Evolutionary conservation across 2,329 filamentous ascomycete genomes (phyloP), one percentile per base, ranked within the genome.

Genomic region (Gnomoniopsis smithogilvyi): DNA sequence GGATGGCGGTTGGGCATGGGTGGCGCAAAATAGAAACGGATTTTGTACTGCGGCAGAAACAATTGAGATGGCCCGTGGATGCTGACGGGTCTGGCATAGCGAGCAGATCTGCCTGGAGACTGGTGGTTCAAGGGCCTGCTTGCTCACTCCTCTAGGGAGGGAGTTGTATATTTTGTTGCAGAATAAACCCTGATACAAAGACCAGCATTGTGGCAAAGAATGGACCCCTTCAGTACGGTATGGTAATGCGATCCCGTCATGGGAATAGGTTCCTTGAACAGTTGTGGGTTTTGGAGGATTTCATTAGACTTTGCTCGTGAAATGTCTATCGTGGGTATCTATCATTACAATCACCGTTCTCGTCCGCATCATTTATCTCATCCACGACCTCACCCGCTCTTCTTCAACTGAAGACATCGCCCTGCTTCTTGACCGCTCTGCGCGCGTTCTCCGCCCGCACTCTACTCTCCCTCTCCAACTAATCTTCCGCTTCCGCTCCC

Each of bases 401-500:
- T 30, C 14, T 19, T 63, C 70, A 86, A 63, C 83, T 87, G 64
- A 91, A 91, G 61, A 89, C 86, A 71, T 91, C 88, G 0, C 83
- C 82, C 63, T 85, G 19, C 22, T 47, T 11, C 45, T 21, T 11
- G 1, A 85, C 70, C 15, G 80, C 73, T 57, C 75, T 74, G 51
- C 82, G 75, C 36, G 75, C 78, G 53, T 72, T 72, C 58, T 78
- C 76, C 45, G 68, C 66, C 63, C 69, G 72, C 49, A 72, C 70
- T 3, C 64, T 69, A 6, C 66, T 69, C 67, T 86, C 81, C 19
- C 70, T 74, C 62, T 85, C 78, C 67, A 89, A 74, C 92, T 79
- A 60, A 78, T 68, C 70, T 80, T 84, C 77, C 89, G 95, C 80
- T 96, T 96, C 62, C 95, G 81, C 79, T 97, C 91, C 73, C 96